Base-by-base conservation (phyloP, 2,329 filamentous ascomycete species). In the Botrytis tulipae region DNA sequence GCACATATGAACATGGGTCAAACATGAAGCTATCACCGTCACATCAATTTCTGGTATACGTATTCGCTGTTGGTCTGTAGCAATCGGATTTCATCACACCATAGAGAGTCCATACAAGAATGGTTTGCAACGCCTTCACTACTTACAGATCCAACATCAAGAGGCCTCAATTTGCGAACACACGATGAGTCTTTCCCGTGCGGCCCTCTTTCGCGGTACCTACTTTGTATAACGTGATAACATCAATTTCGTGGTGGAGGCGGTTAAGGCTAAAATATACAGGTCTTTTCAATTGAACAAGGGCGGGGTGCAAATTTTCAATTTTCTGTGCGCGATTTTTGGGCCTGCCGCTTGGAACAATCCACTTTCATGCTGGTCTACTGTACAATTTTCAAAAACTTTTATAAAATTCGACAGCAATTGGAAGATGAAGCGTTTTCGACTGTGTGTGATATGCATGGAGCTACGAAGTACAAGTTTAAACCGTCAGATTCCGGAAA, bases 101-200 rank as follows among this genome's bases (percentile, higher is more conserved):
- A 72, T 72, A 51, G 62, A 69, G 48, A 48, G 25, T 29, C 54
- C 18, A 29, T 61, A 54, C 60, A 46, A n/a, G n/a, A n/a, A 29
- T 40, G n/a, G 16, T 51, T 68, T 68, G 42, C 40, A 42, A 48
- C 44, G 16, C 46, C 32, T 25, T 66, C 70, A 68, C 29, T n/a
- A 22, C 60, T 32, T 68, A 40, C 62, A n/a, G 54, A 68, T 67
- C 48, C 51, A 68, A 51, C 18, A 35, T 68, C 40, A 67, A 67
- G 48, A 29, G 46, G 62, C 35, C 29, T 57, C n/a, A n/a, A 35
- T 42, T 40, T 29, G 32, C 42, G 29, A 72, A 68, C 71, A 68
- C 62, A 61, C 62, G 48, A 72, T 68, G 71, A 72, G 51, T 72
- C 62, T 57, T 46, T 57, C 61, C 46, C 16, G 61, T 72, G 48